Evolutionary conservation across 108 stramenopile genomes (phyloP), one percentile per base, ranked within the genome.

Genomic region (Pseudonitzschia multistriata): DNA sequence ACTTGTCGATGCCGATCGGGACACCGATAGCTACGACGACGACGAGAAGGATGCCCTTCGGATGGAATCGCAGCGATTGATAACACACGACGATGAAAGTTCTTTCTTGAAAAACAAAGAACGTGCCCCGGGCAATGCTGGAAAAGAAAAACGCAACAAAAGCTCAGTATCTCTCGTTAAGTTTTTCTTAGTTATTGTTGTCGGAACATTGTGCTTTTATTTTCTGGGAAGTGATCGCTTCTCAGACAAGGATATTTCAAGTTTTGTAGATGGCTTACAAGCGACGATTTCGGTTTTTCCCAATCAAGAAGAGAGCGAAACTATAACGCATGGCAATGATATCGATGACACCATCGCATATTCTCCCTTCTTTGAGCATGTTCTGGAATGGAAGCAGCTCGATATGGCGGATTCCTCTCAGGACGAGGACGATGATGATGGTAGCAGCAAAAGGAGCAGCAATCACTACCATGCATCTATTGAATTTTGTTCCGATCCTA

Each of bases 401-500:
- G 28, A 30, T 1, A 2, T 59, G 29, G 13, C 57, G 19, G 57
- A 59, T 33, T 30, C 57, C 5, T 33, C 31, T 30, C 13, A 25
- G 57, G 33, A 57, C 56, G 25, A 49, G 3, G n/a, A 49, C 49
- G 7, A 49, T 49, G n/a, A 49, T 17, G 6, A 39, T 39, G 37
- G 10, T 39, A 10, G 10, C 37, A 39, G 10, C 37, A 5, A 39
- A 10, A 39, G 4, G 7, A 52, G 1, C 50, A 37, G 34, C 34
- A 59, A 59, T 15, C 57, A 59, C 34, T 59, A 59, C 31, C 11
- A 15, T 3, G 57, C 33, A 17, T 11, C 34, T 15, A 27, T 59
- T 14, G 63, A 64, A 39, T 64, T 64, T 64, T 64, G 63, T 64
- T 45, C 42, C 40, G 63, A 64, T 33, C 57, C 57, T 21, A n/a